phyloP scores from a whole-genome alignment of 441 rosid genomes.

The Gossypium laxum region DNA sequence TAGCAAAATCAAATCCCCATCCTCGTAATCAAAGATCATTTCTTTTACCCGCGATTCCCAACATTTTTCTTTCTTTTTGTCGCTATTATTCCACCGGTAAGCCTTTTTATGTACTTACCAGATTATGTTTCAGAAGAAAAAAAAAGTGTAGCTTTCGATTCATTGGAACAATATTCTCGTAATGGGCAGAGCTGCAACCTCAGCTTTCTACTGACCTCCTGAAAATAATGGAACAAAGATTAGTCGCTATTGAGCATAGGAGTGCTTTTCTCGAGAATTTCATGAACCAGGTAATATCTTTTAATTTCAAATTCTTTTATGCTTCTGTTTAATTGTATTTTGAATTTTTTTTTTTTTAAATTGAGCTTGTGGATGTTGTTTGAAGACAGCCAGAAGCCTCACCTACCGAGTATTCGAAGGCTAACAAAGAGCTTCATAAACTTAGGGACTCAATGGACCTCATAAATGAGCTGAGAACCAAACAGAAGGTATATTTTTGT shows the following conservation, averaged over 20 bases:
- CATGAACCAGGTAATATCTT: slow-evolving; percentile 44
- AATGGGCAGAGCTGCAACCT: slow-evolving; percentile 38
- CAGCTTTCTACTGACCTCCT: slow-evolving; percentile 57
- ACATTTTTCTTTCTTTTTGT: slow-evolving; percentile 11
- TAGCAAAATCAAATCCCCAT: slow-evolving; percentile 15
- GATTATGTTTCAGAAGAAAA: background rate
- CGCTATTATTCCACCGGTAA: slow-evolving; percentile 43
- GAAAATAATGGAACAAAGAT: slow-evolving; percentile 62
- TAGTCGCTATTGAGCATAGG: slow-evolving; percentile 56
- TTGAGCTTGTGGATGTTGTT: slow-evolving; percentile 23
- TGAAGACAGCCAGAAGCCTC: slow-evolving; percentile 85
- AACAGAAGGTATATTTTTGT: slow-evolving; percentile 50
- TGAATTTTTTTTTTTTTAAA: background rate
- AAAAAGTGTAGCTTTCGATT: background rate
- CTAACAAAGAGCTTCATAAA: slow-evolving; percentile 78
- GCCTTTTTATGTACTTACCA: background rate
- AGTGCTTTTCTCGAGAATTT: slow-evolving; percentile 48
- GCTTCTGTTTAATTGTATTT: background rate
- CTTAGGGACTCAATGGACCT: slow-evolving; percentile 61
- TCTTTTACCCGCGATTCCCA: slow-evolving; percentile 18
- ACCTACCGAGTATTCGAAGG: slow-evolving; percentile 56
- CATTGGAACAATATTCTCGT: slow-evolving; percentile 11
- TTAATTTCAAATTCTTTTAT: background rate
- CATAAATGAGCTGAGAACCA: slow-evolving; percentile 49
- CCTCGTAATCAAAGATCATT: slow-evolving; percentile 12